A percentile compares a stretch with the other conserved stretches of the same genome.
Evolutionary conservation across 2,329 filamentous ascomycete genomes (phyloP).

Genomic region (Magnaporthiopsis rhizophila): DNA sequence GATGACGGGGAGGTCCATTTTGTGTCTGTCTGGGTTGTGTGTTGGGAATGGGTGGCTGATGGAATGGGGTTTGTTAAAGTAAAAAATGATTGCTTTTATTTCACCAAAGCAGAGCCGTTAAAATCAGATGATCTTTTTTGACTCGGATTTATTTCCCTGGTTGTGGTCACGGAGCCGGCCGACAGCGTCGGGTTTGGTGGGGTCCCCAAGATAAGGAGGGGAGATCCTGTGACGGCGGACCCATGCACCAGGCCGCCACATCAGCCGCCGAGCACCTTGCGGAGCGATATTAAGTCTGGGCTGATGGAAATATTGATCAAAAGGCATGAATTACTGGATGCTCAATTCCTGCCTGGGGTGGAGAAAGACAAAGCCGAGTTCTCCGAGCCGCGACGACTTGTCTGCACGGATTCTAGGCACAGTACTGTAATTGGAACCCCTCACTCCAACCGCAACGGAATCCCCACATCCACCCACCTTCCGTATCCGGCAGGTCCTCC

Average conservation of each 20-base stretch:
- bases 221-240: neutral
- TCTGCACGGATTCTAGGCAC: too few relatives aligned
- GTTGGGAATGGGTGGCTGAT: too few relatives aligned
- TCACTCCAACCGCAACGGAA: neutral
- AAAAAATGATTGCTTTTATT: neutral
- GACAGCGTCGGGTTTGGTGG: neutral
- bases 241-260: neutral
- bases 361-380: too few relatives aligned
- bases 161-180: neutral
- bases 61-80: neutral
- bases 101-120: neutral
- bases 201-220: neutral
- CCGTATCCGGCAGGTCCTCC: neutral
- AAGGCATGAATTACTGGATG: too few relatives aligned
- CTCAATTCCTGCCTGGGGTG: too few relatives aligned
- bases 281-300: too few relatives aligned
- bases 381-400: too few relatives aligned
- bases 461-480: neutral
- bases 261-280: neutral
- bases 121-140: neutral
- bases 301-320: neutral
- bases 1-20: constrained; percentile 52
- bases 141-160: neutral
- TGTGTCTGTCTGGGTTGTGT: neutral
- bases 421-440: too few relatives aligned